Percentiles rank a stretch among this genome's conserved stretches.
These are phyloP conservation scores for Trypanosoma avium DNA, from an alignment of 208 protist genomes.

Conservation along the genomic window DNA sequence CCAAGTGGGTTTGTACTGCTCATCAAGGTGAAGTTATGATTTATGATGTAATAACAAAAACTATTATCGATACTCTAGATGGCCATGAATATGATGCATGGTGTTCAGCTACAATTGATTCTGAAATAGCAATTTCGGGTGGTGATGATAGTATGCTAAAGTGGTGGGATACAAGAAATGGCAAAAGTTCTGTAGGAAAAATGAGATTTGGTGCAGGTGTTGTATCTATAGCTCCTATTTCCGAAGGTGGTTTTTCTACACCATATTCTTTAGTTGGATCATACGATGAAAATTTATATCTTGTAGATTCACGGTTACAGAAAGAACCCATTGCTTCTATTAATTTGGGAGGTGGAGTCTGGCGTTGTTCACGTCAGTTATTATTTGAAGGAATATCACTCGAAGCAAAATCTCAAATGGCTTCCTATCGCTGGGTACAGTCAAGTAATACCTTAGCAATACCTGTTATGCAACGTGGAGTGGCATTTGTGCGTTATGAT, in stretches of 20 bases:
- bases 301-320: conserved; percentile 60
- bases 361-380: conserved; percentile 67
- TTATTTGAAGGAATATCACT: conserved; percentile 1
- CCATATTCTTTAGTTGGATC: conserved; percentile 69
- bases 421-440: conserved; percentile 40
- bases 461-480: conserved; percentile 85
- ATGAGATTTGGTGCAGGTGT: conserved; percentile 75
- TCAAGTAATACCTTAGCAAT: conserved; percentile 49
- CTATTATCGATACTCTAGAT: conserved; percentile 35
- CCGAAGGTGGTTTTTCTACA: conserved; percentile 25
- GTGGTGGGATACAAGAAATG: conserved; percentile 53
- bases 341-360: conserved; percentile 74
- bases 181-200: conserved; percentile 21
- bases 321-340: conserved; percentile 46
- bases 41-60: conserved; percentile 33
- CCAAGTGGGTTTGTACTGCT: conserved; percentile 52
- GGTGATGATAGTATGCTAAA: conserved; percentile 79
- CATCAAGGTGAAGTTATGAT: conserved; percentile 64
- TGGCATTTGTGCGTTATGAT: conserved; percentile 69
- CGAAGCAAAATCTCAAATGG: conserved; percentile 3
- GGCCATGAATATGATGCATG: conserved; percentile 85
- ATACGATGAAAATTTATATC: conserved; percentile 77
- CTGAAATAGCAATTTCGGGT: conserved; percentile 49
- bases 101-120: conserved; percentile 51
- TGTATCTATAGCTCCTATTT: conserved; percentile 69